These are phyloP conservation scores for Stipa capillata DNA, from an alignment of 176 grass and related monocot genomes.

Conservation along the genomic window DNA sequence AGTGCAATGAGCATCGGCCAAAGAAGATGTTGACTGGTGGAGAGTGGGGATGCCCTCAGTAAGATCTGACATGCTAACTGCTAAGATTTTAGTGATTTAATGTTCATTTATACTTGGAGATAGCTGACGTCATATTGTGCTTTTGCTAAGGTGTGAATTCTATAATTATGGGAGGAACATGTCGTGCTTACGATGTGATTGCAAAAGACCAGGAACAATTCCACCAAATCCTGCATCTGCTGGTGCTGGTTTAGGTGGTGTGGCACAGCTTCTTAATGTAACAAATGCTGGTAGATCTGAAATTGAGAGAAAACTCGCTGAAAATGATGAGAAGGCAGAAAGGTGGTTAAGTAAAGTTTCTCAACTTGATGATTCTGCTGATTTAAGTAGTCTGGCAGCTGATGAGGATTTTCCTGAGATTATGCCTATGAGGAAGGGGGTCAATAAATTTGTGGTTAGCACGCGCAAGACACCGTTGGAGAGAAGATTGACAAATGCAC, in stretches of 20 bases:
- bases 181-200: slow-evolving; percentile 87
- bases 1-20: slow-evolving; percentile 68
- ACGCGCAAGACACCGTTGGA: slow-evolving; percentile 59
- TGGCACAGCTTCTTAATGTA: slow-evolving; percentile 63
- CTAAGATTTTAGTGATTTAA: neutral
- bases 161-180: slow-evolving; percentile 84
- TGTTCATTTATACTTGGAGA: neutral
- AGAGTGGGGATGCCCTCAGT: slow-evolving; percentile 99
- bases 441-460: slow-evolving; percentile 75
- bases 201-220: slow-evolving; percentile 50
- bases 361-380: slow-evolving; percentile 48
- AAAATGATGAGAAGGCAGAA: slow-evolving; percentile 68
- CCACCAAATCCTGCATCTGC: slow-evolving; percentile 30
- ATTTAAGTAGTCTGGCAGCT: slow-evolving; percentile 48
- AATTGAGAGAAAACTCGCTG: slow-evolving; percentile 51
- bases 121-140: slow-evolving; percentile 23
- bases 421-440: slow-evolving; percentile 67
- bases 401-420: slow-evolving; percentile 82
- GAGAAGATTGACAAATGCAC: slow-evolving; percentile 53
- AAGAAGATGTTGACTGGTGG: slow-evolving; percentile 67
- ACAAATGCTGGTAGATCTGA: slow-evolving; percentile 43
- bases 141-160: slow-evolving; percentile 73
- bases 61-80: slow-evolving; percentile 26
- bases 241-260: slow-evolving; percentile 27
- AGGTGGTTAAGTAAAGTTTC: slow-evolving; percentile 81